Conservation (phyloP, 1,284 basidiomycete genomes). For the Lignosus rhinocerotis region DNA sequence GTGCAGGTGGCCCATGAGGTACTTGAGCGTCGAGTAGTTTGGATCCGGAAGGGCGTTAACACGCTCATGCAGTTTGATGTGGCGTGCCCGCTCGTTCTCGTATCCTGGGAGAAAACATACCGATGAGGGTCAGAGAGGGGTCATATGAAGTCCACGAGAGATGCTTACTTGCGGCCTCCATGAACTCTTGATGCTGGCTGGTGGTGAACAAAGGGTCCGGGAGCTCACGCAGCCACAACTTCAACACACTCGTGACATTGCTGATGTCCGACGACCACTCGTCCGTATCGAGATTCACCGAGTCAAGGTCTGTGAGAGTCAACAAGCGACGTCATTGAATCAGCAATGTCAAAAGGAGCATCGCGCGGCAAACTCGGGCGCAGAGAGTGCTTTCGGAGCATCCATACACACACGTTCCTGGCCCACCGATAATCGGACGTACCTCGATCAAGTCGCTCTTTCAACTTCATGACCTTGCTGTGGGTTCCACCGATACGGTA, state of each 20-base stretch:
- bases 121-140: background rate
- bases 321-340: slow-evolving; percentile 1
- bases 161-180: slow-evolving; percentile 89
- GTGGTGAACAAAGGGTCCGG: slow-evolving; percentile 93
- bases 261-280: slow-evolving; percentile 96
- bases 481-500: slow-evolving; percentile 94
- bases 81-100: slow-evolving; percentile 90
- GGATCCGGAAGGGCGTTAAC: slow-evolving; percentile 98
- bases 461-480: slow-evolving; percentile 84
- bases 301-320: slow-evolving; percentile 68
- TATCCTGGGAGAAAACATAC: slow-evolving; percentile 56
- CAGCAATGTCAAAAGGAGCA: background rate
- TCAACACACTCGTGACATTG: slow-evolving; percentile 90
- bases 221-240: slow-evolving; percentile 95
- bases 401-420: background rate
- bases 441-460: slow-evolving; percentile 87
- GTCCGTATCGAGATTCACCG: slow-evolving; percentile 81
- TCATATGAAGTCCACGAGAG: slow-evolving; percentile 1
- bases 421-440: slow-evolving; percentile 25
- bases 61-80: slow-evolving; percentile 93
- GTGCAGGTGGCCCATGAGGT: slow-evolving; percentile 92
- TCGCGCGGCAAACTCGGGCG: background rate
- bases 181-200: slow-evolving; percentile 85
- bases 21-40: slow-evolving; percentile 97
- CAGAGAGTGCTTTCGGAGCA: background rate